These are phyloP conservation scores for Yamadazyma kanchanaburiensis DNA, from an alignment of 1,139 yeast genomes.

Conservation along the genomic window DNA sequence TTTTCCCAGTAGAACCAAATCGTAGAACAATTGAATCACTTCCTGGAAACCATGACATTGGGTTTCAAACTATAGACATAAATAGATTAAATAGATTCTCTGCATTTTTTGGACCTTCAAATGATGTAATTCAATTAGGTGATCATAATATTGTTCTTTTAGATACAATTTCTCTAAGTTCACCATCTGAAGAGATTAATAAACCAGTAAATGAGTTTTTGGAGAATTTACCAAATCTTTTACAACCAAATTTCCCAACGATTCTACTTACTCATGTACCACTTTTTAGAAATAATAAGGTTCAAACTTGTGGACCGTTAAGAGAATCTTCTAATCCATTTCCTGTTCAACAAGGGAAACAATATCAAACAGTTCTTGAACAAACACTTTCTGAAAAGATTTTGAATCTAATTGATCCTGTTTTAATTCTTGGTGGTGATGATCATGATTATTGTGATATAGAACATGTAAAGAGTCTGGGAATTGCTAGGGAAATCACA, in stretches of 20 bases:
- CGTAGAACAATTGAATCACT: conserved; percentile 54
- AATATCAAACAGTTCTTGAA: conserved; percentile 53
- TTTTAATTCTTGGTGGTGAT: conserved; percentile 80
- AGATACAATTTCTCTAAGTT: conserved; percentile 78
- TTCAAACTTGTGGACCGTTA: conserved; percentile 39
- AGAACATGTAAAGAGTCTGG: conserved; percentile 30
- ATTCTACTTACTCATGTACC: conserved; percentile 62
- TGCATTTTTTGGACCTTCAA: conserved; percentile 69
- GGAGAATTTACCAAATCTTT: conserved; percentile 14
- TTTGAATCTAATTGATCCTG: conserved; percentile 57
- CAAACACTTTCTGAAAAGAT: conserved; percentile 55
- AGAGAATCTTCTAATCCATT: conserved; percentile 54
- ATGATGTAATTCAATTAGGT: conserved; percentile 54
- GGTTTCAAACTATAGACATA: conserved; percentile 69
- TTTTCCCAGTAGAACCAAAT: conserved; percentile 54
- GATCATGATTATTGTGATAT: conserved; percentile 95
- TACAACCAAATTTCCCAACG: conserved; percentile 48
- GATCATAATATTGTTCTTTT: conserved; percentile 75
- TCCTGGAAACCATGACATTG: conserved; percentile 97
- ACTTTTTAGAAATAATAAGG: conserved; percentile 33
- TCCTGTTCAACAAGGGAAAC: conserved; percentile 66
- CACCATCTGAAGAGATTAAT: conserved; percentile 24
- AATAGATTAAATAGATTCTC: conserved; percentile 59
- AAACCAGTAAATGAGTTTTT: conserved; percentile 25
- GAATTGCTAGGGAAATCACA: conserved; percentile 67